Evolutionary conservation across 2,329 filamentous ascomycete genomes (phyloP).

Genomic region (Plenodomus lindquistii): DNA sequence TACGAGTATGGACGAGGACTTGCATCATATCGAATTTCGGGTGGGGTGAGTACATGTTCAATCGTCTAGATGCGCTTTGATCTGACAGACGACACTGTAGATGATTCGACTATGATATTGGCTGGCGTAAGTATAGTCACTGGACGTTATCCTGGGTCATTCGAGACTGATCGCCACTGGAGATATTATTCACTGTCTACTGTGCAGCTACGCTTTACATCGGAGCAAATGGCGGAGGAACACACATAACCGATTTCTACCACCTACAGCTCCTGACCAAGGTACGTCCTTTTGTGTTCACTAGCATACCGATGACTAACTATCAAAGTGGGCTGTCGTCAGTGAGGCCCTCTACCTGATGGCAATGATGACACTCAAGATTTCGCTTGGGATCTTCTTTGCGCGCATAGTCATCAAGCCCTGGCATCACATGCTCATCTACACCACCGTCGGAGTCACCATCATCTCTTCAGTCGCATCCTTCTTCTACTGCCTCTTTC

Average conservation of each 20-base stretch:
- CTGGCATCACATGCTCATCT: constrained; percentile 46
- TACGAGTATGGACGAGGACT: constrained; percentile 48
- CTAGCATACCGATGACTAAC: neutral
- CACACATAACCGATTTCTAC: constrained; percentile 28
- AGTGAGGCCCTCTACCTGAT: constrained; percentile 46
- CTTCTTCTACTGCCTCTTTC: constrained; percentile 57
- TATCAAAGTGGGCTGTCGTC: constrained; percentile 37
- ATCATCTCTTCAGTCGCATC: constrained; percentile 43
- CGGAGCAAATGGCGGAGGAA: constrained; percentile 37
- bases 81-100: neutral
- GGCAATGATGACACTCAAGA: constrained; percentile 49
- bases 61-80: neutral
- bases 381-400: constrained; percentile 52
- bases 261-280: constrained; percentile 34
- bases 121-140: constrained; percentile 37
- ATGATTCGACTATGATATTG: constrained; percentile 48
- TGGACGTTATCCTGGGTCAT: neutral
- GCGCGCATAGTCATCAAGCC: constrained; percentile 47
- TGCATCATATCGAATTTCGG: constrained; percentile 47
- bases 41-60: constrained; percentile 28
- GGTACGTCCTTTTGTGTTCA: constrained; percentile 9
- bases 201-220: constrained; percentile 33
- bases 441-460: constrained; percentile 44
- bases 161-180: constrained; percentile 4
- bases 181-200: constrained; percentile 43